A percentile compares a stretch with the other conserved stretches of the same genome.
Evolutionary conservation across 1,139 yeast genomes (phyloP).

Genomic region (Candida anutae): DNA sequence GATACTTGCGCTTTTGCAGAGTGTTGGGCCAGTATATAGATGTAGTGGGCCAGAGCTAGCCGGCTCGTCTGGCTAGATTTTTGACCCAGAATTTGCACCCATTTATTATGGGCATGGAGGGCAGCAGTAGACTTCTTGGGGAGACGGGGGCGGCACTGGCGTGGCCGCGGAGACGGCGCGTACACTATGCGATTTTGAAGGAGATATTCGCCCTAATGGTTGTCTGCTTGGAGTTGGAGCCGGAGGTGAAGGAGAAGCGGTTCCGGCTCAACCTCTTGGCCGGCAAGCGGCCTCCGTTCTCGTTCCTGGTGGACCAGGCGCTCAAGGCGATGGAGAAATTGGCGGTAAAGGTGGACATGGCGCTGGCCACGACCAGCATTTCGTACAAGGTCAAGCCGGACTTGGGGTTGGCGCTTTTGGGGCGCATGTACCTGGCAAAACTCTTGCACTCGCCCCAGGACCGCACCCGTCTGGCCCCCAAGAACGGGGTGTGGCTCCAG

Average conservation of each 20-base stretch:
- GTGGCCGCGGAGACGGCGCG: too few species aligned
- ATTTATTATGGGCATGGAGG: too few species aligned
- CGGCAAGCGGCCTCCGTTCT: slow-evolving; percentile 36
- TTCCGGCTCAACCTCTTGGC: slow-evolving; percentile 1
- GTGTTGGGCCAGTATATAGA: too few species aligned
- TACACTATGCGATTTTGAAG: slow-evolving; percentile 52
- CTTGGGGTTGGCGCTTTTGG: slow-evolving; percentile 44
- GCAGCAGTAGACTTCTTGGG: too few species aligned
- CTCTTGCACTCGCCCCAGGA: slow-evolving; percentile 73
- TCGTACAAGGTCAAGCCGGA: slow-evolving; percentile 51
- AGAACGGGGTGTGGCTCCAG: slow-evolving; percentile 44
- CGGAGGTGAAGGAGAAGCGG: background rate
- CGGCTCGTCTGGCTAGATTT: too few species aligned
- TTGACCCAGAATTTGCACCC: too few species aligned
- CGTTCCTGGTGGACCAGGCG: slow-evolving; percentile 51
- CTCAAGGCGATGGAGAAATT: slow-evolving; percentile 43
- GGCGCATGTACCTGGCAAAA: slow-evolving; percentile 55
- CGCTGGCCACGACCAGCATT: slow-evolving; percentile 49
- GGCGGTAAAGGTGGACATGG: slow-evolving; percentile 38
- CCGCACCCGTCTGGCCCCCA: slow-evolving; percentile 48
- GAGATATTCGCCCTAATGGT: slow-evolving; percentile 49
- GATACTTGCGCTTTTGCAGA: too few species aligned
- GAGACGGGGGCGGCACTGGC: too few species aligned
- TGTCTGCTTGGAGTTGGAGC: slow-evolving; percentile 37
- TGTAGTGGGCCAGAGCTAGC: too few species aligned